phyloP scores from a whole-genome alignment of 75 land plant genomes.

The Sequoiadendron giganteum region DNA sequence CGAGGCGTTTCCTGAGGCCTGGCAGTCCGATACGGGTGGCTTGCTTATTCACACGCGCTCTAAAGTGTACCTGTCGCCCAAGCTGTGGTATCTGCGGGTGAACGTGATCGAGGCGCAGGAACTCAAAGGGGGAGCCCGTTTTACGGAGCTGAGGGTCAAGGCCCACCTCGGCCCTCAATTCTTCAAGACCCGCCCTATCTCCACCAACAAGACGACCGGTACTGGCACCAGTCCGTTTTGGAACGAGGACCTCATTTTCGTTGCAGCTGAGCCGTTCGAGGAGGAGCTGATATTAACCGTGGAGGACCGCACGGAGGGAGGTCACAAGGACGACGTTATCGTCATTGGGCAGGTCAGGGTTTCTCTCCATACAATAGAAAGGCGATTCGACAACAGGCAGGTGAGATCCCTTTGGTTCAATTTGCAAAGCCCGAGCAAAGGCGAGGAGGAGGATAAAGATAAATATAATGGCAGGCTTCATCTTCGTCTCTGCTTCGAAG shows the following conservation, averaged over 20 bases:
- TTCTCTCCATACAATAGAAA: constrained; percentile 34
- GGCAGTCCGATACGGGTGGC: constrained; percentile 91
- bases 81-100: constrained; percentile 80
- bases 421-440: background rate
- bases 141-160: constrained; percentile 47
- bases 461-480: constrained; percentile 10
- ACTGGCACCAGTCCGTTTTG: constrained; percentile 50
- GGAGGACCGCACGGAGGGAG: constrained; percentile 39
- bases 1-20: constrained; percentile 81
- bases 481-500: constrained; percentile 50
- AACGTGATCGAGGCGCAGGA: constrained; percentile 84
- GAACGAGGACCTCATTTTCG: constrained; percentile 89
- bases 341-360: constrained; percentile 40
- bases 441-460: background rate
- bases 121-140: constrained; percentile 14
- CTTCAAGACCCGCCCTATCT: constrained; percentile 38
- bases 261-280: constrained; percentile 97
- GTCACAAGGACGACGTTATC: constrained; percentile 18
- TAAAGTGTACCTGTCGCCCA: constrained; percentile 80
- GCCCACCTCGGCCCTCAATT: constrained; percentile 70
- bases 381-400: constrained; percentile 34
- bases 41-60: constrained; percentile 57
- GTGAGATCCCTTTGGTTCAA: constrained; percentile 17
- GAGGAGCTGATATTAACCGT: constrained; percentile 54
- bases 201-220: constrained; percentile 6